A percentile compares a stretch with the other conserved stretches of the same genome.
Conservation (phyloP, 1,284 basidiomycete species). For the Cronartium ribicola region DNA sequence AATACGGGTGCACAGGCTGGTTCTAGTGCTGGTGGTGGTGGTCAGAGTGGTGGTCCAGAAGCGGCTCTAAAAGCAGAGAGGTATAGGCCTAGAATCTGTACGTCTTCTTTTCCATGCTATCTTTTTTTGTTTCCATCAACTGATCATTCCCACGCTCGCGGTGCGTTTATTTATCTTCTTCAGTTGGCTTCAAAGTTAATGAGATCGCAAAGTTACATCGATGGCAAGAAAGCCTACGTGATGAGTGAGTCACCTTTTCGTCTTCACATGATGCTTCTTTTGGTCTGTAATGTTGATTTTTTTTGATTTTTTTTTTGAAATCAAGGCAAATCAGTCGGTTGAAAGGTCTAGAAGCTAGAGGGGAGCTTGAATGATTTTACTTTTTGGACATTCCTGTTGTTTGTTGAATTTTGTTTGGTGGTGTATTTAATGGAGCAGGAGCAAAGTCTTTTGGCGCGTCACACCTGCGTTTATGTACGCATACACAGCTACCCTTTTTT, state of each 20-base stretch:
- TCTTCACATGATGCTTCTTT: background rate
- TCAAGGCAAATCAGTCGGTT: constrained; percentile 15
- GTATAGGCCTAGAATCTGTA: constrained; percentile 75
- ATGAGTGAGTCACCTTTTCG: constrained; percentile 59
- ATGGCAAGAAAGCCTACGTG: constrained; percentile 85
- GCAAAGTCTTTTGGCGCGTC: no score
- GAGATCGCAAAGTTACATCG: constrained; percentile 85
- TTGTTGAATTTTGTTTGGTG: no score
- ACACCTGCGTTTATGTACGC: no score
- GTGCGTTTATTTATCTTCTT: background rate
- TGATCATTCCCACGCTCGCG: background rate
- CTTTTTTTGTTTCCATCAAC: background rate
- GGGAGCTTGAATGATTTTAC: background rate
- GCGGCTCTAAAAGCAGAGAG: constrained; percentile 81
- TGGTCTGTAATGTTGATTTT: background rate
- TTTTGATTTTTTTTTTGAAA: background rate
- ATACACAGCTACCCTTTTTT: no score
- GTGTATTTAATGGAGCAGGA: no score
- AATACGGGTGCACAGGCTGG: constrained; percentile 54
- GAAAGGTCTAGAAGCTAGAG: constrained; percentile 15
- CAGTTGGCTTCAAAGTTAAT: constrained; percentile 80
- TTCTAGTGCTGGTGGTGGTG: constrained; percentile 53
- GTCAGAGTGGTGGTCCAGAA: constrained; percentile 49
- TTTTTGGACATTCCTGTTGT: background rate
- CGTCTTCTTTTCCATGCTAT: constrained; percentile 1